Base-by-base conservation (phyloP, 306 rosid species). In the Erythrophleum fordii region DNA sequence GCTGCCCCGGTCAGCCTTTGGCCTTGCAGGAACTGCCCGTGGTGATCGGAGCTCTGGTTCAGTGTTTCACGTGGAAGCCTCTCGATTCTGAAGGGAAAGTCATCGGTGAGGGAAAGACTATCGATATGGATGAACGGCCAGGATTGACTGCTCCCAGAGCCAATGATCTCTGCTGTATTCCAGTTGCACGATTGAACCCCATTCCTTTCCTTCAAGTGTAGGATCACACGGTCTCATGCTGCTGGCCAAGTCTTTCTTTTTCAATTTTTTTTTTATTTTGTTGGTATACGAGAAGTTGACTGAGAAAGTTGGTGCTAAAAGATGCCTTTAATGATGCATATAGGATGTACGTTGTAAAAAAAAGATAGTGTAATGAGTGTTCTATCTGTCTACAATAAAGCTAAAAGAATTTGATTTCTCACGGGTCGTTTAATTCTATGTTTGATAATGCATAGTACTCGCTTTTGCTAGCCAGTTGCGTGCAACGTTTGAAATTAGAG, bases 51-150 rank as follows among this genome's bases (percentile, higher is more conserved):
- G 75, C 84, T 25, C 20, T 90, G 72, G 42, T 80, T 11, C 92
- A 92, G 3, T 92, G 93, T 42, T 89, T 92, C 25, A 85, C 86
- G 34, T 88, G 85, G 86, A 85, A 82, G 69, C 77, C 83, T 28
- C 23, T 35, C 1, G 87, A 64, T 17, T 35, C 60, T 0, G 0
- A 67, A 1, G 84, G 75, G 0, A 34, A 34, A 52, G 37, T 55
- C 8, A 25, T 81, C 2, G 67, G 42, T 1, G 28, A 16, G 11
- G 85, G 76, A 0, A 60, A 2, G 8, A 45, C 1, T 5, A 73
- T 87, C 0, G 67, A 75, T 12, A 90, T 87, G 87, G 75, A 73
- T 79, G 91, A 90, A 71, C 56, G 86, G 4, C 87, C 90, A 11
- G 90, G 93, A 23, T 70, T 87, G 25, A 86, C 90, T 25, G 85